Base-by-base conservation (phyloP, 2,329 filamentous ascomycete species). In the Hypoxylon rubiginosum region DNA sequence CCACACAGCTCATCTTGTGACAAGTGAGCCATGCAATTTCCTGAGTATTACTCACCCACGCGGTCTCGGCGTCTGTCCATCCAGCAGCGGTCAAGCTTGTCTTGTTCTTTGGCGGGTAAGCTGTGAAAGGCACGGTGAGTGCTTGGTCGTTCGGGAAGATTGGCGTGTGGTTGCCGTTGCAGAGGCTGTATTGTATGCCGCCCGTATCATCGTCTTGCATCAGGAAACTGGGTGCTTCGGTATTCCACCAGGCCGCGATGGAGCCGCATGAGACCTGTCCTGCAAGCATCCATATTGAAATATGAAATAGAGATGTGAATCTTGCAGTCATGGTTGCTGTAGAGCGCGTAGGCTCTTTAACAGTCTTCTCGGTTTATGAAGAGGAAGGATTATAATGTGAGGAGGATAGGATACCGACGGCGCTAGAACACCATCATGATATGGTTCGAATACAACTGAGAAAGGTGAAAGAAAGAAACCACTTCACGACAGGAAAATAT, bases 161-260 rank as follows among this genome's bases (percentile, higher is more conserved):
- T 1, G 79, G 76, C 11, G 71, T 73, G 56, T 68, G 64, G 34
- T 75, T 70, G 58, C 71, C 72, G 49, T 77, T 77, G 65, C 76
- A 77, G 45, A 73, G 73, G 62, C 76, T 81, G 69, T 82, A 78
- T 34, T 73, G 74, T 55, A 81, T 76, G 11, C 65, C 66, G 15
- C 74, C 76, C 1, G 77, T 78, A n/a, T 74, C 74, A 26, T 73
- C 69, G 69, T 81, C 79, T 62, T 79, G 78, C 50, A 79, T 62
- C 32, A 81, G 68, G 17, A 82, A 55, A 43, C 78, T 77, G 11
- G 78, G 75, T 1, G 74, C 79, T 43, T 74, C 64, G 2, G 67
- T 67, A 39, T 74, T 74, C 73, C 71, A 79, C 79, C 80, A 82
- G 1, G 78, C 78, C 4, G 78, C 73, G 6, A 81, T 76, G 11